A percentile compares a stretch with the other conserved stretches of the same genome.
These are phyloP conservation scores for Debaryomycetaceae sp. DNA, from an alignment of 1,139 yeast species.

Conservation along the genomic window DNA sequence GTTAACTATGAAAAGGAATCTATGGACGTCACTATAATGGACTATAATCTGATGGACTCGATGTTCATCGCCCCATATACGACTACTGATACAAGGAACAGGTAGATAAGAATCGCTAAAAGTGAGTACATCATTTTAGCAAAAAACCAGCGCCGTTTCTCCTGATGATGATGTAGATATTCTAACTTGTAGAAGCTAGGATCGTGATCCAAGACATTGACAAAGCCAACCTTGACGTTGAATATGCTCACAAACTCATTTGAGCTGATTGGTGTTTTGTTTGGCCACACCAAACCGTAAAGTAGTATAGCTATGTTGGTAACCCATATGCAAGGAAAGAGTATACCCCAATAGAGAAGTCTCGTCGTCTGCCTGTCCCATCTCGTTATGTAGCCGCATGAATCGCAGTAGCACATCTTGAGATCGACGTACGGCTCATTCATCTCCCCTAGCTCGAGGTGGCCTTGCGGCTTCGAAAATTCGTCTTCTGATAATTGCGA, in stretches of 20 bases:
- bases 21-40: too few species aligned
- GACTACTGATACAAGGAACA: slow-evolving; percentile 5
- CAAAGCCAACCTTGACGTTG: slow-evolving; percentile 1
- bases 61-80: slow-evolving; percentile 2
- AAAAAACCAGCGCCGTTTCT: slow-evolving; percentile 6
- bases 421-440: background rate
- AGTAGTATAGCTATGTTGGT: slow-evolving; percentile 7
- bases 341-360: slow-evolving; percentile 15
- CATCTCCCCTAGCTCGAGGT: background rate
- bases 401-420: slow-evolving; percentile 6
- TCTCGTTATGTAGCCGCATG: slow-evolving; percentile 4
- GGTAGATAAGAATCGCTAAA: slow-evolving; percentile 9
- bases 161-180: slow-evolving; percentile 7
- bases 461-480: background rate
- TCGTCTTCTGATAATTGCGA: background rate
- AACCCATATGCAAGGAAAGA: slow-evolving; percentile 24
- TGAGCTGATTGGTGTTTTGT: slow-evolving; percentile 8
- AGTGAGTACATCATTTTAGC: slow-evolving; percentile 11
- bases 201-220: background rate
- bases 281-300: slow-evolving; percentile 7
- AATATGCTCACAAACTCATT: slow-evolving; percentile 10
- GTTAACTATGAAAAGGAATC: too few species aligned
- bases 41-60: background rate
- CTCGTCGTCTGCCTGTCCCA: slow-evolving; percentile 2
- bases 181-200: slow-evolving; percentile 1